Evolutionary conservation across 345 rosid genomes (phyloP), one percentile per base, ranked within the genome.

Genomic region (Psidium friedrichsthalianum): DNA sequence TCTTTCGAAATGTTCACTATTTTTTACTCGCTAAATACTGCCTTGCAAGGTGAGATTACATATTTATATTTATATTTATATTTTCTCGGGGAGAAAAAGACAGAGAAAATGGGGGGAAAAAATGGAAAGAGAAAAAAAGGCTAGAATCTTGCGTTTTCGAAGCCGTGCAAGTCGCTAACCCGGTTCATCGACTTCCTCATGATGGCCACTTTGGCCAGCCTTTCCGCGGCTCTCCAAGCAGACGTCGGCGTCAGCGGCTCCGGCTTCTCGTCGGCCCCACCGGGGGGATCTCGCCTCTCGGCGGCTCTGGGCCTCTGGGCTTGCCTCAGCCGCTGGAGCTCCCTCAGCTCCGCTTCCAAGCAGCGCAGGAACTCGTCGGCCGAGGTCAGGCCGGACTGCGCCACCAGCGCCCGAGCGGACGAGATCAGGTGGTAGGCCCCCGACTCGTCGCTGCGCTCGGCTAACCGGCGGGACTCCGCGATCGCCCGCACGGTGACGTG

Each of bases 101-200:
- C 69, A 61, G 7, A 32, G 15, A 16, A 29, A 61, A 27, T 36
- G 36, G 3, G 15, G 44, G 52, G 9, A 53, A 69, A 74, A 51
- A 84, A 69, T 15, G 11, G 32, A 4, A 53, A 57, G 5, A 42
- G 44, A 52, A 69, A 16, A 6, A 6, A 51, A 57, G 40, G 1
- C 89, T 92, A 95, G 90, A 96, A 96, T 92, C 99, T 93, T 44
- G 99, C 99, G 82, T 96, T 92, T 85, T 96, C 99, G 87, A 96
- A 95, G 83, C 99, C 99, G 92, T 96, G 99, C 92, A 96, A 90
- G 85, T 96, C 99, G 86, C 99, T 93, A 83, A 96, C 98, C 87
- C 97, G 92, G 85, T 96, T 96, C 98, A 96, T 90, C 82, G 95
- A 95, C 87, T 95, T 96, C 88, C 95, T 95, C 98, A 90, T 92